Percentiles rank a stretch among this genome's conserved stretches.
Evolutionary conservation across 345 rosid species (phyloP).

Genomic region (Mallotus nudiflorus): DNA sequence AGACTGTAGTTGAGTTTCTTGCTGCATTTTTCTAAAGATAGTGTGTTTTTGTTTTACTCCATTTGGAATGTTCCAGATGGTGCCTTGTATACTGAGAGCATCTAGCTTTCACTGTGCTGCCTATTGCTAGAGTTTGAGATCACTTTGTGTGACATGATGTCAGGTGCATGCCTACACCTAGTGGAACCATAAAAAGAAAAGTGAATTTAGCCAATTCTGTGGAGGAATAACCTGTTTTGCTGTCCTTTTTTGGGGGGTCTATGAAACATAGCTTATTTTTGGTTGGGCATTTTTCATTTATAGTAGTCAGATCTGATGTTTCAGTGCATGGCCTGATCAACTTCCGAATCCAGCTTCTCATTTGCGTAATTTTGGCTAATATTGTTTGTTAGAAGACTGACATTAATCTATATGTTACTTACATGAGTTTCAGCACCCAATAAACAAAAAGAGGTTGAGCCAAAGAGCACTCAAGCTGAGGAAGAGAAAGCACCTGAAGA

Average conservation of each 20-base stretch:
- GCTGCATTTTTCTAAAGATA: too few relatives aligned
- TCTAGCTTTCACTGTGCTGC: too few relatives aligned
- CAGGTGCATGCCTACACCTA: background rate
- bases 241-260: slow-evolving; percentile 2
- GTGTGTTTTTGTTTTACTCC: too few relatives aligned
- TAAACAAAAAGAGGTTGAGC: slow-evolving; percentile 24
- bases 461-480: slow-evolving; percentile 21
- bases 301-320: too few relatives aligned
- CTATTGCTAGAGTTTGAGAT: too few relatives aligned
- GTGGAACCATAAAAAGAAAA: background rate
- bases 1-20: too few relatives aligned
- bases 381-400: background rate
- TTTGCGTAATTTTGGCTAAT: too few relatives aligned
- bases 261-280: background rate
- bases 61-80: too few relatives aligned
- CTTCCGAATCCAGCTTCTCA: too few relatives aligned
- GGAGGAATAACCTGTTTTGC: background rate
- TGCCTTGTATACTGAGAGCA: too few relatives aligned
- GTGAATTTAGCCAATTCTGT: background rate
- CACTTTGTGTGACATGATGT: background rate
- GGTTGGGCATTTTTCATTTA: background rate
- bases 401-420: slow-evolving; percentile 11
- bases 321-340: too few relatives aligned
- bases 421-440: slow-evolving; percentile 32
- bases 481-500: slow-evolving; percentile 28